These are phyloP conservation scores for Xerocomellus dryophilus DNA, from an alignment of 768 basidiomycete species.

Conservation along the genomic window DNA sequence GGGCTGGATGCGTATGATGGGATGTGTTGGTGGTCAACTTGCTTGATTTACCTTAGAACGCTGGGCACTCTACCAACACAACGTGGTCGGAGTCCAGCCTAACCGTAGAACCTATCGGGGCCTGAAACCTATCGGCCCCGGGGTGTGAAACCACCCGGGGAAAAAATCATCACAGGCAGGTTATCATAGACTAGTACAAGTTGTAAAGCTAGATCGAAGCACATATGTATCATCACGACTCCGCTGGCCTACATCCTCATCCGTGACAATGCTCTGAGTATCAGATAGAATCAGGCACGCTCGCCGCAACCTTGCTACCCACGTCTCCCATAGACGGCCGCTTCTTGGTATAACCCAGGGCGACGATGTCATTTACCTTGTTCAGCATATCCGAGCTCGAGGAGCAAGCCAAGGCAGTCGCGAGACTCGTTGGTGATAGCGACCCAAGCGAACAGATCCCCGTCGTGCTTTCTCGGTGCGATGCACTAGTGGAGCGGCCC, in stretches of 20 bases:
- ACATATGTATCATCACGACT: neutral
- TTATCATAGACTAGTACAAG: neutral
- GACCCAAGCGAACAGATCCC: constrained; percentile 15
- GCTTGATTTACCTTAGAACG: too few relatives aligned
- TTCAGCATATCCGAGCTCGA: constrained; percentile 27
- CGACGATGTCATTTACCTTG: constrained; percentile 38
- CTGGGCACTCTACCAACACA: too few relatives aligned
- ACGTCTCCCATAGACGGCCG: neutral
- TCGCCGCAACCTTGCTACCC: neutral
- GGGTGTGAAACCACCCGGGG: too few relatives aligned
- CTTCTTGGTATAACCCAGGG: constrained; percentile 33
- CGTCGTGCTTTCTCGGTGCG: constrained; percentile 1
- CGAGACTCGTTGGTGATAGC: constrained; percentile 24
- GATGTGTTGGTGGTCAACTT: too few relatives aligned
- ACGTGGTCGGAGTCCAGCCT: too few relatives aligned
- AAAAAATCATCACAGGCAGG: neutral
- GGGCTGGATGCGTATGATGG: too few relatives aligned
- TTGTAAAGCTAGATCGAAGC: constrained; percentile 1
- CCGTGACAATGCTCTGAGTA: neutral
- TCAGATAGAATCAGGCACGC: neutral
- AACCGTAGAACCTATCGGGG: too few relatives aligned
- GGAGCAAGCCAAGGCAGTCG: constrained; percentile 20
- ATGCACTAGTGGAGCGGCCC: constrained; percentile 1
- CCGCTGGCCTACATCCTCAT: neutral
- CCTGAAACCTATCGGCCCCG: too few relatives aligned